Base-by-base conservation (phyloP, 1,139 yeast species). In the Candida sp. region DNA sequence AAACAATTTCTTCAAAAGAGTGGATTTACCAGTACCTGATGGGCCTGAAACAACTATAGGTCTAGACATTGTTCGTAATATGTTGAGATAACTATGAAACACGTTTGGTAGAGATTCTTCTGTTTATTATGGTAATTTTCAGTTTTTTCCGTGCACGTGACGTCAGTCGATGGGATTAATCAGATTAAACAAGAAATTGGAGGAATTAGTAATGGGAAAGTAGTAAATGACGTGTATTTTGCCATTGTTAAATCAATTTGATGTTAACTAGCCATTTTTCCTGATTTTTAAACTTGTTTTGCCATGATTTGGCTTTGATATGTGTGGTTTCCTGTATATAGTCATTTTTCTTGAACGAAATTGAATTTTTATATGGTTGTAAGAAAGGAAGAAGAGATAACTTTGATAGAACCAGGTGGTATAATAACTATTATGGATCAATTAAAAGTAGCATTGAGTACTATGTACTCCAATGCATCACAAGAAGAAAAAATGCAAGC, bases 31-130 rank as follows among this genome's bases (percentile, higher is more conserved):
- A 34, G 97, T 79, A 51, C 96, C 99, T 43, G 97, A 88, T 43
- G 99, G 99, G 50, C 99, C 99, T 36, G 97, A 90, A 50, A 93
- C 80, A 50, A 93, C 98, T 54, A 93, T 85, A 45, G 98, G 98
- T 69, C 95, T 63, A 33, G 57, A 45, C 66, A 63, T 61, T 5
- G n/a, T 27, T 12, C 11, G 23, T 34, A 34, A n/a, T 32, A 32
- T 32, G n/a, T 6, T 32, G 34, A 32, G 11, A n/a, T n/a, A 11
- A 32, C 34, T 32, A 11, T 25, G 11, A 25, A 25, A 25, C 7
- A 25, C 29, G 19, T 15, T 15, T 15, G 19, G 19, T 15, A 15
- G 19, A 15, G 19, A 15, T 15, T 15, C 19, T 15, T 15, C 19
- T 15, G 19, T 15, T 15, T 15, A 15, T 15, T 15, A 15, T 15